phyloP scores from a whole-genome alignment of 179 eudicot species.

The Silene noctiflora region DNA sequence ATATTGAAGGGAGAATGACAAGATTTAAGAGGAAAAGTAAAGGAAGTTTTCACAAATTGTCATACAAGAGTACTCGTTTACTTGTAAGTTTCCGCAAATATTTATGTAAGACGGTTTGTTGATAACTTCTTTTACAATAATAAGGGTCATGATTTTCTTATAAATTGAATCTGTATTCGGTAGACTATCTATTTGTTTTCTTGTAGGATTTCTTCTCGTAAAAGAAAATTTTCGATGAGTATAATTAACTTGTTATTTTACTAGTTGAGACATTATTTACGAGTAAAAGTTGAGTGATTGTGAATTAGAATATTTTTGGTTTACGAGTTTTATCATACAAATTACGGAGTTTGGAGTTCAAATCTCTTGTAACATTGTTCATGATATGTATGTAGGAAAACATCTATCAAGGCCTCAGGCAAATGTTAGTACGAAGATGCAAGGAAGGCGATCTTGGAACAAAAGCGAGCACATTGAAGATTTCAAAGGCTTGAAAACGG shows the following conservation, averaged over 20 bases:
- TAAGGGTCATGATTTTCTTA: too few species aligned
- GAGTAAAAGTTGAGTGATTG: too few species aligned
- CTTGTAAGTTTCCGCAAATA: conserved; percentile 22
- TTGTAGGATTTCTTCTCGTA: too few species aligned
- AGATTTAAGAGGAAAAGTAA: conserved; percentile 28
- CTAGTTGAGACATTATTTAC: too few species aligned
- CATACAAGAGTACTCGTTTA: conserved; percentile 29
- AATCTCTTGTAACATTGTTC: not conserved
- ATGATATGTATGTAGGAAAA: conserved; percentile 26
- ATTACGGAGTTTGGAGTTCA: not conserved
- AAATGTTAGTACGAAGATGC: conserved; percentile 17
- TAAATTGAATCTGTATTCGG: too few species aligned
- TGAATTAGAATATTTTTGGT: too few species aligned
- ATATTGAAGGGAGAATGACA: conserved; percentile 22
- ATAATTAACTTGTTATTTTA: too few species aligned
- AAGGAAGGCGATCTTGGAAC: conserved; percentile 6
- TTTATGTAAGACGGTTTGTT: not conserved
- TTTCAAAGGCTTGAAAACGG: not conserved
- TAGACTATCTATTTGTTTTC: too few species aligned
- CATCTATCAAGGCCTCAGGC: conserved; percentile 24
- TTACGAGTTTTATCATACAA: not conserved
- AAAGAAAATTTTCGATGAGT: too few species aligned
- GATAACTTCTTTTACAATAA: too few species aligned
- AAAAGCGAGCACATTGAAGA: conserved; percentile 2
- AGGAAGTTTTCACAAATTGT: conserved; percentile 24